Evolutionary conservation across 352 stramenopile genomes (phyloP).

Genomic region (Pythium apleroticum): DNA sequence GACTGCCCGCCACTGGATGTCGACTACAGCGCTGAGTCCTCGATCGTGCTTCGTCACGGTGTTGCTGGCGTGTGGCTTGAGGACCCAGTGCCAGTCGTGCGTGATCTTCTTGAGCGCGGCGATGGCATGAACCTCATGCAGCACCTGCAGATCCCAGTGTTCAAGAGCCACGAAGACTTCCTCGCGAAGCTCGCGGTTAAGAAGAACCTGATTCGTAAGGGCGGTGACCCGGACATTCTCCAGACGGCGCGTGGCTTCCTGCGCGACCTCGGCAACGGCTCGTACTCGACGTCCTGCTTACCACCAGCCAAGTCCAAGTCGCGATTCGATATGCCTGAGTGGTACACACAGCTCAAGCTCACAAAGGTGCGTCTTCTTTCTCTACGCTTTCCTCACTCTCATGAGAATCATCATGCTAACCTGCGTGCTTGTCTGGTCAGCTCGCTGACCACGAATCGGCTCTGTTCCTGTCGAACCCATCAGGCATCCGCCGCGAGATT

Average conservation of each 20-base stretch:
- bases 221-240: conserved; percentile 95
- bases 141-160: conserved; percentile 94
- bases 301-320: conserved; percentile 80
- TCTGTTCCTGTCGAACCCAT: conserved; percentile 64
- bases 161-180: conserved; percentile 93
- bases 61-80: conserved; percentile 93
- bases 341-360: conserved; percentile 60
- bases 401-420: not conserved
- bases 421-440: conserved; percentile 27
- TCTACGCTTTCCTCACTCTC: not conserved
- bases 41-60: conserved; percentile 92
- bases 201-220: conserved; percentile 94
- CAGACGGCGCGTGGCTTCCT: conserved; percentile 91
- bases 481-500: conserved; percentile 54
- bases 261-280: conserved; percentile 60
- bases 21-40: conserved; percentile 87
- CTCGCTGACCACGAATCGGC: conserved; percentile 48
- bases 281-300: conserved; percentile 57
- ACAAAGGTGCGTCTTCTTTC: conserved; percentile 39
- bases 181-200: conserved; percentile 94
- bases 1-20: conserved; percentile 97
- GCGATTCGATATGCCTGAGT: conserved; percentile 72
- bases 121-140: conserved; percentile 95
- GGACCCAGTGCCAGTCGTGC: conserved; percentile 93
- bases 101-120: conserved; percentile 89